These are phyloP conservation scores for Isoetes engelmannii DNA, from an alignment of 83 land plant species.

Conservation along the genomic window DNA sequence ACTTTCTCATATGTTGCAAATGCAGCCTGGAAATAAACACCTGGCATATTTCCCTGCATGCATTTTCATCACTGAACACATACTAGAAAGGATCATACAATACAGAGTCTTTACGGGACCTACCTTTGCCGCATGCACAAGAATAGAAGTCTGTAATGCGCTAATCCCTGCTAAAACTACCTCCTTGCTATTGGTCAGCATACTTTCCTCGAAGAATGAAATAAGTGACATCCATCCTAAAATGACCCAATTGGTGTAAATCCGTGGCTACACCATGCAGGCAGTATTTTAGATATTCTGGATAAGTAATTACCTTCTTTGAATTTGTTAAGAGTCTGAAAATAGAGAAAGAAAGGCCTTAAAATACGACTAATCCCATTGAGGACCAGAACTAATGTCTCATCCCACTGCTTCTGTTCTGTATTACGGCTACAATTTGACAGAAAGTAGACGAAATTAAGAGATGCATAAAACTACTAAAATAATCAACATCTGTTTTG, in stretches of 20 bases:
- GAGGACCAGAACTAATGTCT: conserved; percentile 82
- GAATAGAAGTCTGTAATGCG: conserved; percentile 55
- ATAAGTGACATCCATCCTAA: conserved; percentile 86
- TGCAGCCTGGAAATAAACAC: conserved; percentile 52
- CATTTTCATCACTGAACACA: no score
- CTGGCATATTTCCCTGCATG: conserved; percentile 61
- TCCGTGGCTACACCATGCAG: conserved; percentile 4
- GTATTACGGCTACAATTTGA: conserved; percentile 75
- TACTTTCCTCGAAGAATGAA: conserved; percentile 55
- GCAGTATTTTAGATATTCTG: not conserved
- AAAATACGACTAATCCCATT: conserved; percentile 81
- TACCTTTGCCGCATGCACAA: conserved; percentile 73
- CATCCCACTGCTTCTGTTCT: conserved; percentile 99
- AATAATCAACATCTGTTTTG: not conserved
- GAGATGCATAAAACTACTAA: not conserved
- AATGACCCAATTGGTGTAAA: conserved; percentile 3
- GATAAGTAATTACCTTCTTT: conserved; percentile 34
- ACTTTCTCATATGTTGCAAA: conserved; percentile 55
- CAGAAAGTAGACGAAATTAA: not conserved
- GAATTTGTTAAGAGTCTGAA: conserved; percentile 56
- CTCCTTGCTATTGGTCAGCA: conserved; percentile 79
- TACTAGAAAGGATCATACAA: no score
- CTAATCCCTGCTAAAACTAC: conserved; percentile 86
- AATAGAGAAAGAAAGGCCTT: conserved; percentile 72
- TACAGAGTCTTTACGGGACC: no score